A percentile compares a stretch with the other conserved stretches of the same genome.
phyloP scores from a whole-genome alignment of 1,139 yeast species.

The Barnettozyma hawaiiensis region DNA sequence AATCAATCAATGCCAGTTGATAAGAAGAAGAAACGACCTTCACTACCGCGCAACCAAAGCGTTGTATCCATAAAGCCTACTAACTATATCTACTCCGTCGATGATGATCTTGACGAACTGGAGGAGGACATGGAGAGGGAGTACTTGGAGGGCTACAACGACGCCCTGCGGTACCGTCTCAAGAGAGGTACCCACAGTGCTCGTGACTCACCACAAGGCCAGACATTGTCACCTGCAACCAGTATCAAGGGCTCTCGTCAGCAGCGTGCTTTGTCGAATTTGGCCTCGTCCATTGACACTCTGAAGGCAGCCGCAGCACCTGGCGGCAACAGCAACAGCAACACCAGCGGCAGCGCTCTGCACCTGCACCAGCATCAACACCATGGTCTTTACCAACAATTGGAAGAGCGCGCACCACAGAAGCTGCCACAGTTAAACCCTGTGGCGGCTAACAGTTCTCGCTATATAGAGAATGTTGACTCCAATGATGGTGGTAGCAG shows the following conservation, averaged over 20 bases:
- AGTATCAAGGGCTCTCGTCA: not conserved
- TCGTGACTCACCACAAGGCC: not conserved
- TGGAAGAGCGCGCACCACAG: slow-evolving; percentile 3
- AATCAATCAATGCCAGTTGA: slow-evolving; percentile 4
- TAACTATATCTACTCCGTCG: slow-evolving; percentile 56
- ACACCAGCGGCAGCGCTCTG: no score
- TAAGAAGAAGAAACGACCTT: slow-evolving; percentile 23
- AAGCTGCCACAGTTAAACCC: slow-evolving; percentile 1
- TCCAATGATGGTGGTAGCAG: not conserved
- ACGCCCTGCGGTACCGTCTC: slow-evolving; percentile 49
- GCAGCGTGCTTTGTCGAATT: not conserved
- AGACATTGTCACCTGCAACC: slow-evolving; percentile 1
- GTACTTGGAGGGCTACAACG: slow-evolving; percentile 66
- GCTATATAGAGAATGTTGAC: not conserved
- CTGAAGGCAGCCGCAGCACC: not conserved
- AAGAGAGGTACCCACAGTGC: slow-evolving; percentile 13
- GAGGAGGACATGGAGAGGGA: slow-evolving; percentile 56
- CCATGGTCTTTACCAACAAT: slow-evolving; percentile 7
- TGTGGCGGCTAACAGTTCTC: not conserved
- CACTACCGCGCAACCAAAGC: slow-evolving; percentile 19
- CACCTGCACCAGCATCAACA: slow-evolving; percentile 6
- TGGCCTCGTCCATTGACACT: slow-evolving; percentile 17
- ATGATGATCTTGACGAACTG: slow-evolving; percentile 64
- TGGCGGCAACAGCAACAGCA: no score
- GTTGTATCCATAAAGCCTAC: slow-evolving; percentile 10